Base-by-base conservation (phyloP, 2,329 filamentous ascomycete species). In the Apiospora marii region DNA sequence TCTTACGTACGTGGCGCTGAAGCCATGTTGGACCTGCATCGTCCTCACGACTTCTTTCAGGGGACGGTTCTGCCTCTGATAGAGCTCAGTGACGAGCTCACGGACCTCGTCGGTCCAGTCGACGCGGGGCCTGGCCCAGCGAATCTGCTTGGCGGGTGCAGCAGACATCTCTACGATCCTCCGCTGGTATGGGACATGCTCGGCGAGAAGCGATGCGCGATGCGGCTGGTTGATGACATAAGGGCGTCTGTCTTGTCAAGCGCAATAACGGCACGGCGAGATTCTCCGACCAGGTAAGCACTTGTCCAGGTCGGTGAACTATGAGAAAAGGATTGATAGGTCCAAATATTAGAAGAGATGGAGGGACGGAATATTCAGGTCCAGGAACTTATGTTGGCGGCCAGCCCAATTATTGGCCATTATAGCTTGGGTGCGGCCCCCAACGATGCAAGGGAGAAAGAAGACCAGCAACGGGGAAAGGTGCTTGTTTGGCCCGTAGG, bases 1-100 rank as follows among this genome's bases (percentile, higher is more conserved):
- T 51, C 34, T 41, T 61, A 61, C 58, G 34, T 64, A 64, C 58
- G 58, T 64, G 2, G 58, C 58, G 22, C 22, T 64, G 58, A 64
- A 64, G 34, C 19, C 34, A 41, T 64, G 19, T 41, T 64, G 19
- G 10, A 34, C 34, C 16, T 64, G 58, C 58, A 64, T 64, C 34
- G 41, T 64, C 34, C 30, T 41, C 58, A 13, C 34, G 58, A 64
- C 58, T n/a, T 64, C 58, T 64, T 41, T 64, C 58, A 64, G 58
- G 58, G 58, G 58, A 4, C 19, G 58, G 30, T 41, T 41, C 30
- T 64, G 58, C 34, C 34, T n/a, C 58, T 64, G 58, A 22, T 64
- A 64, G 34, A 64, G 58, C 58, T 64, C 58, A 8, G 34, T 64
- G 58, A 64, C n/a, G 58, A n/a, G 30, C 30, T 64, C 58, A n/a